Evolutionary conservation across 495 filamentous ascomycete species (phyloP).

Genomic region (Tuber indicum): DNA sequence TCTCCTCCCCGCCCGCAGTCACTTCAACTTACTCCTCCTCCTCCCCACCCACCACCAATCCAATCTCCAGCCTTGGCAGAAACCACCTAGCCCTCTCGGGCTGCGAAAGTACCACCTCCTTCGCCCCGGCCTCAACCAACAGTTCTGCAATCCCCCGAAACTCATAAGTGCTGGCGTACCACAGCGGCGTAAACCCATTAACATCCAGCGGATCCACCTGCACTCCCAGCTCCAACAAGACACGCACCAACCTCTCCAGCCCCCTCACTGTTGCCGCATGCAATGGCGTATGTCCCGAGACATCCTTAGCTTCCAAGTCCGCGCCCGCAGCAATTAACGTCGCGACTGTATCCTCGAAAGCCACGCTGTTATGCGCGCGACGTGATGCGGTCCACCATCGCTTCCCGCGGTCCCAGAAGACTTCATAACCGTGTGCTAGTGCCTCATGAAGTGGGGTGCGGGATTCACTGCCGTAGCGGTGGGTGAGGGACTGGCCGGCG

Average conservation of each 20-base stretch:
- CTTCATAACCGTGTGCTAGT: background rate
- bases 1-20: background rate
- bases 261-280: slow-evolving; percentile 9
- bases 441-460: background rate
- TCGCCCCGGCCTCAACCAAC: background rate
- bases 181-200: background rate
- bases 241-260: background rate
- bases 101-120: background rate
- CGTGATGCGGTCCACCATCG: background rate
- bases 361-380: background rate
- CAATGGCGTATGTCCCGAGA: slow-evolving; percentile 12
- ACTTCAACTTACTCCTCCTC: background rate
- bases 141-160: background rate
- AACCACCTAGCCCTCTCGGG: background rate
- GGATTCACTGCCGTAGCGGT: background rate
- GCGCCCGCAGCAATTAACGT: slow-evolving; percentile 18
- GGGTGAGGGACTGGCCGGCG: background rate
- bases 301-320: slow-evolving; percentile 14
- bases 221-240: background rate
- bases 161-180: background rate
- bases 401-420: background rate
- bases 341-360: background rate
- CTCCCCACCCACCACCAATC: background rate
- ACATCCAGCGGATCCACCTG: background rate
- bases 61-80: background rate